Percentiles rank a stretch among this genome's conserved stretches.
phyloP scores from a whole-genome alignment of 2,329 filamentous ascomycete genomes.

The Cladorrhinum sp. region DNA sequence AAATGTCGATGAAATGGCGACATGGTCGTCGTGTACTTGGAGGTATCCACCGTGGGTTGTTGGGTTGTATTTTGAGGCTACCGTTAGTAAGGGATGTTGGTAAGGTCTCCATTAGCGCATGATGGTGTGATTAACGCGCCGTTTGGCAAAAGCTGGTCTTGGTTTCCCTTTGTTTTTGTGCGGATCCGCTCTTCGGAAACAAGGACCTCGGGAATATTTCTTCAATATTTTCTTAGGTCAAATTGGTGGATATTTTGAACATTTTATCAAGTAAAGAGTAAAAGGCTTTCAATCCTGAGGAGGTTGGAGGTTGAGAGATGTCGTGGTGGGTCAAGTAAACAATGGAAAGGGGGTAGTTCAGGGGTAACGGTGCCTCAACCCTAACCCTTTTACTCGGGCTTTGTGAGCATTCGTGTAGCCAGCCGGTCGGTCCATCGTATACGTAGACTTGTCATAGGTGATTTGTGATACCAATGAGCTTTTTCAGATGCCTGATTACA shows the following conservation, averaged over 20 bases:
- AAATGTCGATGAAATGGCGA: conserved; percentile 10
- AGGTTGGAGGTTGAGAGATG: neutral
- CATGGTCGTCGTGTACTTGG: conserved; percentile 5
- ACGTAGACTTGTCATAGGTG: neutral
- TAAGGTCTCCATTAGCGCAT: neutral
- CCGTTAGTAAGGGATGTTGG: neutral
- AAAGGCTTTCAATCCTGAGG: neutral
- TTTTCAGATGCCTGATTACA: neutral
- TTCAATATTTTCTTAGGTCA: neutral
- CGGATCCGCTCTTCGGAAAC: neutral
- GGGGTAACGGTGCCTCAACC: neutral
- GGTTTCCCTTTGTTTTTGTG: too few species aligned
- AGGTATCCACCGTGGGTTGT: neutral
- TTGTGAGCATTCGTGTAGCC: too few species aligned
- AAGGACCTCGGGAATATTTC: neutral
- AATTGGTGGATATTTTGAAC: neutral
- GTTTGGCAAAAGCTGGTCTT: neutral
- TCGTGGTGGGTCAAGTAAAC: neutral
- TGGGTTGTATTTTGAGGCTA: neutral
- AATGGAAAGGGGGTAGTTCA: neutral
- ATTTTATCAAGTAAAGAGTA: neutral
- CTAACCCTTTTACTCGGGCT: neutral
- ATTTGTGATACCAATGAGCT: neutral
- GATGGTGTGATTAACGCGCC: conserved; percentile 8
- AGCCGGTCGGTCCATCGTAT: neutral